A percentile compares a stretch with the other conserved stretches of the same genome.
These are phyloP conservation scores for Huntiella moniliformis DNA, from an alignment of 2,329 filamentous ascomycete species.

Conservation along the genomic window DNA sequence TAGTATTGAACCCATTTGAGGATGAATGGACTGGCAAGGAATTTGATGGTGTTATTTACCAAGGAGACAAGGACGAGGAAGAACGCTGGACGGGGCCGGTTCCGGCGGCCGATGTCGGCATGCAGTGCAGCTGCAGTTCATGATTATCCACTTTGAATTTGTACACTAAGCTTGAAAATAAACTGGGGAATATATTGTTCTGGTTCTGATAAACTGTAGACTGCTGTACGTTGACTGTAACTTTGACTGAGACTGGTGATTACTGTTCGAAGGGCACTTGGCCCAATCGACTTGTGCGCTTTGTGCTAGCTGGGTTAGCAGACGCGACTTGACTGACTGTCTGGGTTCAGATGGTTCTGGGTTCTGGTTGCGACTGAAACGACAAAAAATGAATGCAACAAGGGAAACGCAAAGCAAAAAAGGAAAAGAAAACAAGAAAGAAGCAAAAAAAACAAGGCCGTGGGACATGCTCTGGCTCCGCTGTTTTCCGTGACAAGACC, in stretches of 20 bases:
- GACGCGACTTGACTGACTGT: background rate
- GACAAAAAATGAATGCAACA: background rate
- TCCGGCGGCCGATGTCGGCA: conserved; percentile 53
- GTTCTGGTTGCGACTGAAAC: background rate
- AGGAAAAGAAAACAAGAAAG: background rate
- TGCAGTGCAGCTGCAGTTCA: conserved; percentile 94
- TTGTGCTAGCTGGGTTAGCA: background rate
- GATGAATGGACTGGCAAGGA: conserved; percentile 47
- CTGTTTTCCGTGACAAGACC: background rate
- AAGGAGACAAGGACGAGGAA: conserved; percentile 53
- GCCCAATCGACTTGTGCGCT: background rate
- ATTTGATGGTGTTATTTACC: conserved; percentile 29
- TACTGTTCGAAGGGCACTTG: background rate
- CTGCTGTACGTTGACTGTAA: conserved; percentile 1
- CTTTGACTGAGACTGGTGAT: background rate
- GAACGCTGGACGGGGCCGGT: conserved; percentile 72
- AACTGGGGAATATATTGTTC: conserved; percentile 1
- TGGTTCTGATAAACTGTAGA: conserved; percentile 3
- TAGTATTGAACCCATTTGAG: conserved; percentile 69
- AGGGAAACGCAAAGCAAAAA: background rate
- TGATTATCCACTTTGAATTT: conserved; percentile 22
- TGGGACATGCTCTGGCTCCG: background rate
- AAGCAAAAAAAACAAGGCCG: conserved; percentile 3
- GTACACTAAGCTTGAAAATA: background rate
- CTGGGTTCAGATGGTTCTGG: background rate